These are phyloP conservation scores for Xylariaceae sp. DNA, from an alignment of 2,329 filamentous ascomycete genomes.

Conservation along the genomic window DNA sequence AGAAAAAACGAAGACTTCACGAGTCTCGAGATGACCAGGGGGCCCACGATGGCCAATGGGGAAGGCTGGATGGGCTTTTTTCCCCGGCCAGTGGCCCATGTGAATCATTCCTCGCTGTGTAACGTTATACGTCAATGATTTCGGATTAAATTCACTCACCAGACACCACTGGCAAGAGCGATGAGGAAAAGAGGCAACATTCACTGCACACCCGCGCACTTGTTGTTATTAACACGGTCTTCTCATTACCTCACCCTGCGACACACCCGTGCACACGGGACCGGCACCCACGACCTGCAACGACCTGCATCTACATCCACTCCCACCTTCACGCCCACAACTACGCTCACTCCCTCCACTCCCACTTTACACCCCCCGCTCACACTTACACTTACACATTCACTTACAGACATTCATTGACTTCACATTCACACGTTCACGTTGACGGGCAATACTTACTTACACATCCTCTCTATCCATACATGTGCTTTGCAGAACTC, in stretches of 20 bases:
- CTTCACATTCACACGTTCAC: background rate
- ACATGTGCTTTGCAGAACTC: background rate
- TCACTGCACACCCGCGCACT: background rate
- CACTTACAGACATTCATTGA: background rate
- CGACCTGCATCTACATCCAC: too few relatives aligned
- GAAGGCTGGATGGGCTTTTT: background rate
- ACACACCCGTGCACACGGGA: background rate
- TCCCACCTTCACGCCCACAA: too few relatives aligned
- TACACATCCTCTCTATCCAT: slow-evolving; percentile 3
- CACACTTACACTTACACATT: slow-evolving; percentile 9
- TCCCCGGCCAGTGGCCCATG: slow-evolving; percentile 11
- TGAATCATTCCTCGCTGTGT: slow-evolving; percentile 14
- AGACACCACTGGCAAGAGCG: background rate
- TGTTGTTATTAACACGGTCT: background rate
- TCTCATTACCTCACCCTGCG: background rate
- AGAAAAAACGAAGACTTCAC: slow-evolving; percentile 4
- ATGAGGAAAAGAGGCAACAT: background rate
- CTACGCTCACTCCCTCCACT: too few relatives aligned
- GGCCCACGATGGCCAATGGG: slow-evolving; percentile 5
- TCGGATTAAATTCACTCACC: background rate
- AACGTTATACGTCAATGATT: slow-evolving; percentile 17
- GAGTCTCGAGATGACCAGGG: slow-evolving; percentile 7
- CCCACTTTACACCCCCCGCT: too few relatives aligned
- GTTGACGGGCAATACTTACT: slow-evolving; percentile 1
- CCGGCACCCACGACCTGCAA: background rate